Evolutionary conservation across 495 filamentous ascomycete species (phyloP).

Genomic region (Neurospora cerealis): DNA sequence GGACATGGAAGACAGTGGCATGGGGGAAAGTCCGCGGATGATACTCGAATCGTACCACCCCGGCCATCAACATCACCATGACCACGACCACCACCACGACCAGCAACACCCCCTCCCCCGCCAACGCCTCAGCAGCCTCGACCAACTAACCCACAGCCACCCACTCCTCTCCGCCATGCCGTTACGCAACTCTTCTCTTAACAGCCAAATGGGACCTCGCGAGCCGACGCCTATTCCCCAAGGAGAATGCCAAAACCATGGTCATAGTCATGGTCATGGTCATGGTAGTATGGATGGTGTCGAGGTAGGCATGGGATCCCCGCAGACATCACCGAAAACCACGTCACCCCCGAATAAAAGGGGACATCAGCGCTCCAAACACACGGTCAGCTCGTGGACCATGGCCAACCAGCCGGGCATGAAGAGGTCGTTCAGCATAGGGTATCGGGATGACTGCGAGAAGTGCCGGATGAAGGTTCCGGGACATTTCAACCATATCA

Average conservation of each 20-base stretch:
- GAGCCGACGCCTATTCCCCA: neutral
- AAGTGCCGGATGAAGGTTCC: conserved; percentile 73
- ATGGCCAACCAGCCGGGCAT: conserved; percentile 36
- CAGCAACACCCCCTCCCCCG: conserved; percentile 13
- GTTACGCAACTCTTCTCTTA: conserved; percentile 3
- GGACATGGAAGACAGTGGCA: conserved; percentile 23
- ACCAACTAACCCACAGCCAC: conserved; percentile 28
- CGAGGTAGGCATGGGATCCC: conserved; percentile 3
- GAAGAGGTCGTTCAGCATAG: conserved; percentile 69
- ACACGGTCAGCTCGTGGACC: conserved; percentile 40
- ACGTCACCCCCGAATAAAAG: conserved; percentile 23
- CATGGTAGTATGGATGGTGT: conserved; percentile 15
- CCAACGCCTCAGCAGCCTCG: conserved; percentile 1
- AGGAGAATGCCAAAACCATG: conserved; percentile 1
- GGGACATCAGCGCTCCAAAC: conserved; percentile 35
- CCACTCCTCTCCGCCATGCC: conserved; percentile 16
- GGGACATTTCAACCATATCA: conserved; percentile 82
- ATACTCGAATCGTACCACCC: conserved; percentile 21
- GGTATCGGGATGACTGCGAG: conserved; percentile 76
- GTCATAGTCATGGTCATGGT: conserved; percentile 4
- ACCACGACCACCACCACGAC: conserved; percentile 9
- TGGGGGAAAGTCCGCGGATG: conserved; percentile 24
- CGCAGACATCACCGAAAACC: conserved; percentile 14
- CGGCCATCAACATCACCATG: conserved; percentile 9
- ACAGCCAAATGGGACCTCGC: neutral